A percentile compares a stretch with the other conserved stretches of the same genome.
Conservation (phyloP, 176 grass and related monocot species). For the bread wheat (Triticum aestivum) region IWGSC_CS_RefSeq_v2.1 NC_057798.1:623171783-623172282, state of each 20-base stretch:
- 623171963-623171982: neutral
- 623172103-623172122: neutral
- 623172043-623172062: neutral
- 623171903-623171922: neutral
- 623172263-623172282: neutral
- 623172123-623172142: neutral
- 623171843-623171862: neutral
- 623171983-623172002: neutral
- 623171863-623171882: neutral
- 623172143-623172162: neutral
- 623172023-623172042: neutral
- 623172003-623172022: neutral
- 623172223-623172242: neutral
- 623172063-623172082: neutral
- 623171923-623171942: neutral
- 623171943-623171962: neutral
- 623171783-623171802: neutral
- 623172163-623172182: neutral
- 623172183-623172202: slow-evolving; percentile 4
- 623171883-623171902: neutral
- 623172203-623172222: slow-evolving; percentile 4
- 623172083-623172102: neutral
- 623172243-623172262: neutral
- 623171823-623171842: neutral
- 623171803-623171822: neutral